Evolutionary conservation across 495 filamentous ascomycete genomes (phyloP), one percentile per base, ranked within the genome.

Genomic region (Hypoxylon rickii): DNA sequence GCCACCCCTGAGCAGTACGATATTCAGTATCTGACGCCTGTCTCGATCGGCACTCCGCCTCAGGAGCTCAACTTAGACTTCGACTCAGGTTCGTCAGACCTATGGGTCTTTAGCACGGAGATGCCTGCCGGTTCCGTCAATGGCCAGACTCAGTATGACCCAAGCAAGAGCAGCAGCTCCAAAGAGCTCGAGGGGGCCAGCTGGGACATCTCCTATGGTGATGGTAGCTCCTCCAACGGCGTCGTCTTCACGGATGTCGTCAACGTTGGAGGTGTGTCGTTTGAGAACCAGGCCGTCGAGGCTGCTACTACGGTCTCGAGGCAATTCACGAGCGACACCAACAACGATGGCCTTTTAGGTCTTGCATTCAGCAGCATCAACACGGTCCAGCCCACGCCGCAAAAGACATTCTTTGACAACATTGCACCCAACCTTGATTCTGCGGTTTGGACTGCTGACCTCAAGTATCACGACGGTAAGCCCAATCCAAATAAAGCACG

Each of bases 361-460:
- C 78, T 90, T 11, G 84, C 82, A 18, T 89, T 89, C 70, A 83
- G 80, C 74, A 76, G 63, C 31, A 79, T 89, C 74, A 92, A 90
- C 76, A 85, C 83, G 1, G 83, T 89, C 51, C 41, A 64, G 45
- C 88, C 88, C 16, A 71, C 63, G 6, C 21, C 65, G 20, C 79
- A 86, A 71, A 80, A 75, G 47, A 91, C 88, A 8, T 91, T 86
- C 76, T 89, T 90, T 71, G 83, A 86, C 73, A 89, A 80, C 52
- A 82, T 87, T 54, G 78, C 78, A 57, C 49, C 69, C 13, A 68
- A 67, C 31, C 76, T 90, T 0, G 78, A 80, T 46, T 51, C 67
- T 16, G 82, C 83, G 1, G 63, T 90, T 33, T 90, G 90, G 73
- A 87, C 86, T 32, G 85, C 81, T 3, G 76, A 82, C 46, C 73